phyloP scores from a whole-genome alignment of 108 stramenopile genomes.

The Chaetoceros tenuissimus region DNA sequence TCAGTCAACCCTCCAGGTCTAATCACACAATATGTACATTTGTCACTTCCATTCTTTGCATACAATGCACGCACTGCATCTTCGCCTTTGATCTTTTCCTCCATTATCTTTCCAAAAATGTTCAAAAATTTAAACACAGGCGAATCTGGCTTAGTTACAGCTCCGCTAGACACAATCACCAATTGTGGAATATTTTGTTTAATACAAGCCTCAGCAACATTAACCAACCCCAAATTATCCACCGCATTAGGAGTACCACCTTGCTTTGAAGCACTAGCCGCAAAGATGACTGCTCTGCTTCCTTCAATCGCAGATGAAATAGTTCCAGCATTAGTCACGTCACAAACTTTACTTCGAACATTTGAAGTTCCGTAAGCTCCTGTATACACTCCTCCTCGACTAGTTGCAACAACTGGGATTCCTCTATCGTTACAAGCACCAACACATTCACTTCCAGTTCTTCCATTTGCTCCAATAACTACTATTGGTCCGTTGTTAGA shows the following conservation, averaged over 20 bases:
- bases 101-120: constrained; percentile 77
- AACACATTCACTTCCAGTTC: constrained; percentile 35
- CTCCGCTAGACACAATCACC: constrained; percentile 67
- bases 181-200: constrained; percentile 56
- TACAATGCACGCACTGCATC: constrained; percentile 59
- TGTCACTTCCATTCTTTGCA: constrained; percentile 3
- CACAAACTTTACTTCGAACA: constrained; percentile 23
- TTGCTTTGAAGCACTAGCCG: constrained; percentile 65
- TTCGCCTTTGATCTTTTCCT: constrained; percentile 75
- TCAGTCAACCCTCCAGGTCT: constrained; percentile 79
- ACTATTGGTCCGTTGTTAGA: constrained; percentile 3
- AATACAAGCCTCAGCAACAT: constrained; percentile 70
- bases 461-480: constrained; percentile 39
- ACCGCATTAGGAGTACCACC: constrained; percentile 67
- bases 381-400: constrained; percentile 21
- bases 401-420: constrained; percentile 22
- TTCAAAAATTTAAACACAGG: constrained; percentile 69
- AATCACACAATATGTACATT: constrained; percentile 53
- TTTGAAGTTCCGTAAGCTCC: constrained; percentile 3
- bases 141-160: constrained; percentile 66
- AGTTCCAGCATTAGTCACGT: constrained; percentile 48
- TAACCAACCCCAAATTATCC: constrained; percentile 62
- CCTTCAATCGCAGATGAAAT: constrained; percentile 32
- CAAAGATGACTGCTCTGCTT: constrained; percentile 72
- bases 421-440: constrained; percentile 6